Conservation (phyloP, 768 basidiomycete species). For the Boletus rex-veris region DNA sequence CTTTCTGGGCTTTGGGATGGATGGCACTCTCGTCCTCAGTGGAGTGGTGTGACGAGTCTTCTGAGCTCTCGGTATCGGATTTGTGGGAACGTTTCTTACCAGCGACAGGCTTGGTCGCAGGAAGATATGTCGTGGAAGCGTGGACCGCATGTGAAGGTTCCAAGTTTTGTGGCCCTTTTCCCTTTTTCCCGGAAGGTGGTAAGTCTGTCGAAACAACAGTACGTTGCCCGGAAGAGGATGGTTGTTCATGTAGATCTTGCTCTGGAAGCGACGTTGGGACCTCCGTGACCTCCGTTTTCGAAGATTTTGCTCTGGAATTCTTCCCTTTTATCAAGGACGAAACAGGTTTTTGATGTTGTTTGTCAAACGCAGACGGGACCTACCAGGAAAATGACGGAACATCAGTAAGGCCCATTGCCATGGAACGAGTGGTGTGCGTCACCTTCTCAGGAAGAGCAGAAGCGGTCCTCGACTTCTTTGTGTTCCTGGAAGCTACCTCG, state of each 20-base stretch:
- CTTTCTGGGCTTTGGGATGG: conserved; percentile 18
- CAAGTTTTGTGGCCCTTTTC: neutral
- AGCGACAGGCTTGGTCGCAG: conserved; percentile 5
- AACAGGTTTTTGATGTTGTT: conserved; percentile 8
- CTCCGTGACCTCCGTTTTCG: conserved; percentile 31
- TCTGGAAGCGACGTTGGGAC: conserved; percentile 62
- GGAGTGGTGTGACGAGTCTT: conserved; percentile 10
- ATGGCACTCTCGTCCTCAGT: conserved; percentile 29
- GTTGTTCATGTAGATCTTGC: conserved; percentile 38
- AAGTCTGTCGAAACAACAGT: conserved; percentile 3
- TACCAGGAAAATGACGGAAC: neutral
- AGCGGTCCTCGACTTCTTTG: conserved; percentile 4
- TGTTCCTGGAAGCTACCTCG: conserved; percentile 22
- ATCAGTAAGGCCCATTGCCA: neutral
- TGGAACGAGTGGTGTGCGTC: neutral
- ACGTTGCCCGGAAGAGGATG: conserved; percentile 5
- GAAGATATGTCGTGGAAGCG: neutral
- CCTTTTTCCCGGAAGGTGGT: conserved; percentile 7
- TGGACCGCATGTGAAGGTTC: conserved; percentile 4
- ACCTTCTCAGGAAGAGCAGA: conserved; percentile 18
- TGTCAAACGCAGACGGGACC: conserved; percentile 2
- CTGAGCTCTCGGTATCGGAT: conserved; percentile 28
- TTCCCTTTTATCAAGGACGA: conserved; percentile 11
- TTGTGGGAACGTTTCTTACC: conserved; percentile 20
- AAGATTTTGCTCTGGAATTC: conserved; percentile 6